Conservation (phyloP, 2,329 filamentous ascomycete species). For the Calonectria ilicicola region DNA sequence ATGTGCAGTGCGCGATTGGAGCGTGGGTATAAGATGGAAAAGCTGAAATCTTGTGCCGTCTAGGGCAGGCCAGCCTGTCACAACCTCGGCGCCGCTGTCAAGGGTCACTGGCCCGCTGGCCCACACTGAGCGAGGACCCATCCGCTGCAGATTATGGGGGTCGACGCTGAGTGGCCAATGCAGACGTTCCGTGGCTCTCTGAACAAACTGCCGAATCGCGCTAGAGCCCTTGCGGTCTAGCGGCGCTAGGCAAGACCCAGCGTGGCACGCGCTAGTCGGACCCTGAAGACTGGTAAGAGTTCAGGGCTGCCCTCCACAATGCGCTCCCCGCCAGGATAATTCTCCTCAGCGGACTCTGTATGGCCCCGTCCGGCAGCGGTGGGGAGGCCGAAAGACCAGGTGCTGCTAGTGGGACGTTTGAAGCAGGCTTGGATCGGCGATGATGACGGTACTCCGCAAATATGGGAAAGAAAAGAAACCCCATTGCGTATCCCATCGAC, state of each 20-base stretch:
- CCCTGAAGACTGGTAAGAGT: constrained; percentile 11
- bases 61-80: constrained; percentile 6
- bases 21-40: constrained; percentile 9
- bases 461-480: constrained; percentile 7
- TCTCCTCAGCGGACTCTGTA: neutral
- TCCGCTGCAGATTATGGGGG: constrained; percentile 12
- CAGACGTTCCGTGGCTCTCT: neutral
- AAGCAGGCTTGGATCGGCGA: constrained; percentile 9
- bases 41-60: constrained; percentile 8
- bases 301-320: constrained; percentile 4
- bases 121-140: neutral
- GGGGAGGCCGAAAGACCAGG: neutral
- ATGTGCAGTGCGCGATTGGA: neutral
- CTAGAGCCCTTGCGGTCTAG: neutral
- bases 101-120: neutral
- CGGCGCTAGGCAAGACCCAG: neutral
- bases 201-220: constrained; percentile 12
- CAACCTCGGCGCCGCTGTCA: neutral
- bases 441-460: constrained; percentile 3
- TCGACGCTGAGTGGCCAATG: neutral
- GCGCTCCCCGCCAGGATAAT: neutral
- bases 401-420: constrained; percentile 6
- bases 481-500: neutral
- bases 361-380: neutral
- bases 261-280: constrained; percentile 4